Percentiles rank a stretch among this genome's conserved stretches.
Evolutionary conservation across 108 stramenopile species (phyloP).

Genomic region (Cylindrotheca closterium): DNA sequence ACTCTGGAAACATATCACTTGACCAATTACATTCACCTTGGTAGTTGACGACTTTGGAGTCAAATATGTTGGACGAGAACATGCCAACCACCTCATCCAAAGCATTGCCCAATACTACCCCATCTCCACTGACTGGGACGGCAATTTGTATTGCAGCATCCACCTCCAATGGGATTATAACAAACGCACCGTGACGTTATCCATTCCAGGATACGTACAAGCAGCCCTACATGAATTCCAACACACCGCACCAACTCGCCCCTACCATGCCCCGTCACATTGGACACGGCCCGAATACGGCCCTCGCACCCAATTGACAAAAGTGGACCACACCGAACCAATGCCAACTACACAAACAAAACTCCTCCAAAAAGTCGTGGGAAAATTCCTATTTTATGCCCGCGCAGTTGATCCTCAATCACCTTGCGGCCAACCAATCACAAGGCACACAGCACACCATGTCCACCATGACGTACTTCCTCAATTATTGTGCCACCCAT

Average conservation of each 20-base stretch:
- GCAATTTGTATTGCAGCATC: constrained; percentile 25
- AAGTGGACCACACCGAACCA: constrained; percentile 5
- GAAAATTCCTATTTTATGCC: constrained; percentile 41
- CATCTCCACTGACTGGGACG: constrained; percentile 11
- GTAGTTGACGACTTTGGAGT: constrained; percentile 38
- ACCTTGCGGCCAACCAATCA: constrained; percentile 29
- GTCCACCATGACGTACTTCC: constrained; percentile 18
- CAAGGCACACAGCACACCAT: constrained; percentile 9
- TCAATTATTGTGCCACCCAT: constrained; percentile 46
- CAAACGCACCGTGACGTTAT: constrained; percentile 19
- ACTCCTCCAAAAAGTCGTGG: constrained; percentile 45
- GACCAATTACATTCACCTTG: constrained; percentile 35
- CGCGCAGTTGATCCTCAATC: constrained; percentile 35
- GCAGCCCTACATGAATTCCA: constrained; percentile 28
- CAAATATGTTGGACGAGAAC: neutral
- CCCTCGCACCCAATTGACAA: constrained; percentile 28
- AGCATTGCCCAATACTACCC: constrained; percentile 8
- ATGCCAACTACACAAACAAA: constrained; percentile 5
- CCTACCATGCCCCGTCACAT: constrained; percentile 27
- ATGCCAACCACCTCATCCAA: constrained; percentile 25
- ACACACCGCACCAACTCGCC: constrained; percentile 19
- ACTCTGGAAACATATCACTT: constrained; percentile 26
- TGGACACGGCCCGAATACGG: constrained; percentile 20
- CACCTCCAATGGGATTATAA: constrained; percentile 50
- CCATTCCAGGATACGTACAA: constrained; percentile 46